These are phyloP conservation scores for Rhododendron williamsianum DNA, from an alignment of 148 eudicot species.

Conservation along the genomic window DNA sequence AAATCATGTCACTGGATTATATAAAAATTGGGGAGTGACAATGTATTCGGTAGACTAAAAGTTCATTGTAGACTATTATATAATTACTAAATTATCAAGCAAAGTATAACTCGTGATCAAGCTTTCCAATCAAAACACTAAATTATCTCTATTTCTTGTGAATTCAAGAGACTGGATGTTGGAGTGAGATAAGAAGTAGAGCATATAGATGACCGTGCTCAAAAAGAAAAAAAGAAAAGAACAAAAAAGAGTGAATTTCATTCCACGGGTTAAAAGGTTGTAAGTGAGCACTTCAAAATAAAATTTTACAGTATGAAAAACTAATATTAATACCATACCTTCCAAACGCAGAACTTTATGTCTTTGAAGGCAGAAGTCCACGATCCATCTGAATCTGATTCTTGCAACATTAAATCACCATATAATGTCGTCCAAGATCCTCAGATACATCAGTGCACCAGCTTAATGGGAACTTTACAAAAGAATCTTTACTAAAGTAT, in stretches of 20 bases:
- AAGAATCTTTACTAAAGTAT: background rate
- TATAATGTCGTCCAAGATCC: background rate
- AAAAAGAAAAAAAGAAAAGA: background rate
- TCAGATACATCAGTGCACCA: background rate
- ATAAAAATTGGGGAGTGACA: background rate
- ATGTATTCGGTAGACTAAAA: background rate
- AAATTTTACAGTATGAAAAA: background rate
- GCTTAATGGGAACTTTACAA: background rate
- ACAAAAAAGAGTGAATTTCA: background rate
- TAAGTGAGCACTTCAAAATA: background rate
- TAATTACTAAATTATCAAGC: background rate
- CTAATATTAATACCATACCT: constrained; percentile 2
- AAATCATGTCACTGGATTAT: background rate
- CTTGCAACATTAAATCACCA: background rate
- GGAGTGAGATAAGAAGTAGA: background rate
- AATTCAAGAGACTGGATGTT: background rate
- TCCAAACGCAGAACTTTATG: background rate
- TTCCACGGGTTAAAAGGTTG: background rate
- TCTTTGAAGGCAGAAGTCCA: background rate
- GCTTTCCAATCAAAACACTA: background rate
- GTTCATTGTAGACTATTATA: background rate
- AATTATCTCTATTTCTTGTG: background rate
- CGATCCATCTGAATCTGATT: background rate
- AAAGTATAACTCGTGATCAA: background rate
- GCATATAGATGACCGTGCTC: background rate